Evolutionary conservation across 306 rosid species (phyloP), one percentile per base, ranked within the genome.

Genomic region (Rubus idaeus): DNA sequence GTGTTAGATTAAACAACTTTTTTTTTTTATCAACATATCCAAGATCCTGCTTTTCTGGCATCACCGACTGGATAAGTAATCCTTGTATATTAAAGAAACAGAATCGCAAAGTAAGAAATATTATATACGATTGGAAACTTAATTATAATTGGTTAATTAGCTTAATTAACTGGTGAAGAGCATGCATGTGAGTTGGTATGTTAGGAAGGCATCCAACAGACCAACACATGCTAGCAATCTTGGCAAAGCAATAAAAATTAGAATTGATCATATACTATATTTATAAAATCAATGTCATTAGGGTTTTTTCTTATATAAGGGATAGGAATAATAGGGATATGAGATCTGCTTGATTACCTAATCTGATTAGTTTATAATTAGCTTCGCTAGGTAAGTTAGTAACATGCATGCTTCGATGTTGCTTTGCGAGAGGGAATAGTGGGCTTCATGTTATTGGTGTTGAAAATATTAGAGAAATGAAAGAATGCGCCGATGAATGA

Each of bases 361-460:
- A 57, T 23, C 23, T 64, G 49, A 64, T 64, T 63, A n/a, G 18
- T 57, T 71, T 79, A 82, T 73, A 60, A 63, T 37, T 80, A 69
- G 40, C 68, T 74, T 72, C 60, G 16, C 80, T 79, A 73, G 13
- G 20, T 57, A 57, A 77, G 40, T 42, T 11, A n/a, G 37, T 26
- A 80, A 61, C 69, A 41, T 71, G 63, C 82, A 82, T 84, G 87
- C 76, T 86, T 84, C 37, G 46, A 73, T 70, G 68, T 76, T 83
- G 87, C 75, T 73, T 72, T 82, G 76, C 45, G 73, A 46, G 8
- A 26, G 69, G 70, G 79, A 71, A 70, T 76, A 82, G 83, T 80
- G 92, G 87, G 81, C 67, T 73, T 86, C 91, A 89, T 87, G 98
- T 83, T 87, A 56, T 78, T 86, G 81, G 71, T 52, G 64, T 37